Percentiles rank a stretch among this genome's conserved stretches.
These are phyloP conservation scores for Eucalyptus dawsonii DNA, from an alignment of 345 rosid species.

Conservation along the genomic window DNA sequence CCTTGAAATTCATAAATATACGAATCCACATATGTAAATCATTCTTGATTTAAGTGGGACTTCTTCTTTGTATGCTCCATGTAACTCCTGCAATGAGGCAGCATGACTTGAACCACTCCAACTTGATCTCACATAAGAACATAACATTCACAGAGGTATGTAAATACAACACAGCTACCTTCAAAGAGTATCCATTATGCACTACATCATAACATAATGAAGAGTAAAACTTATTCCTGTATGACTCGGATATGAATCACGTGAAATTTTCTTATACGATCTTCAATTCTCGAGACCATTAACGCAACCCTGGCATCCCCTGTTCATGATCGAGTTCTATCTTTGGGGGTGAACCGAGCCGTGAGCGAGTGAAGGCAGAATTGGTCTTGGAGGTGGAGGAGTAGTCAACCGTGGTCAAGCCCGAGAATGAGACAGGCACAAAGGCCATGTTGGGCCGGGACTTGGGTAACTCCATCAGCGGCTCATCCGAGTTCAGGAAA, in stretches of 20 bases:
- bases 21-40: neutral
- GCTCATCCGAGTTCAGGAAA: slow-evolving; percentile 17
- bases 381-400: neutral
- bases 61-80: neutral
- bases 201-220: neutral
- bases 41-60: neutral
- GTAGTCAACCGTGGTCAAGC: neutral
- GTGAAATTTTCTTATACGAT: neutral
- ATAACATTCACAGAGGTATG: neutral
- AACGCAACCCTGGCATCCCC: neutral
- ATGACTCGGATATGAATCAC: neutral
- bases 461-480: slow-evolving; percentile 12
- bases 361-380: neutral
- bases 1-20: neutral
- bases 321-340: neutral
- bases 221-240: neutral
- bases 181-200: neutral
- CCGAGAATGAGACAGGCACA: slow-evolving; percentile 5
- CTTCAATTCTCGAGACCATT: neutral
- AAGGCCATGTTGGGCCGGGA: slow-evolving; percentile 4
- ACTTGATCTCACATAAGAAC: slow-evolving; percentile 13
- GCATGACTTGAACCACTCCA: neutral
- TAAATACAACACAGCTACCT: neutral
- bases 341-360: neutral
- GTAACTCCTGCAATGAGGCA: neutral